Conservation (phyloP, 495 filamentous ascomycete species). For the Daldinia caldariorum region DNA sequence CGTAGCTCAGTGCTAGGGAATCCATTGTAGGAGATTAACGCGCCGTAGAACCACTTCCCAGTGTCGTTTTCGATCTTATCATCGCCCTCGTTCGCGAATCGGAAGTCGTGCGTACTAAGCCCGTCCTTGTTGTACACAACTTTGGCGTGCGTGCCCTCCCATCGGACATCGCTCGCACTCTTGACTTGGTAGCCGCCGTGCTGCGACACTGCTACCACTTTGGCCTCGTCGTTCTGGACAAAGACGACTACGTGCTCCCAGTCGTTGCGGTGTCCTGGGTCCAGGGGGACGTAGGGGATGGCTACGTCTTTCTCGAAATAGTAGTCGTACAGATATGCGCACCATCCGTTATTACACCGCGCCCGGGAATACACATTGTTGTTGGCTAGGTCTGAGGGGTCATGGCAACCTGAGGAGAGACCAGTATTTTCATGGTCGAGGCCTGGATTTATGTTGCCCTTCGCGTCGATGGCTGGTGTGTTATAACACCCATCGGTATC, state of each 20-base stretch:
- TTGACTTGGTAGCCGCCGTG: constrained; percentile 53
- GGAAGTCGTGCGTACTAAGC: constrained; percentile 53
- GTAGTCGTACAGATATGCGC: constrained; percentile 58
- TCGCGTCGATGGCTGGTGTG: constrained; percentile 54
- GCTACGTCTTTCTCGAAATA: constrained; percentile 61
- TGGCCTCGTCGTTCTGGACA: constrained; percentile 45
- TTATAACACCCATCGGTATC: constrained; percentile 61
- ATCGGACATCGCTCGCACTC: constrained; percentile 48
- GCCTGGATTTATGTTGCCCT: constrained; percentile 52
- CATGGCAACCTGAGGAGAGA: constrained; percentile 49
- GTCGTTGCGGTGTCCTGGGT: constrained; percentile 55
- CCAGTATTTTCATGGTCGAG: constrained; percentile 50
- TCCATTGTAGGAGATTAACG: constrained; percentile 54
- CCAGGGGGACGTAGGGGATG: constrained; percentile 45
- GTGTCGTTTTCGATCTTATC: constrained; percentile 55
- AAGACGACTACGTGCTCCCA: constrained; percentile 62
- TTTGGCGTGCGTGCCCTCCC: constrained; percentile 57
- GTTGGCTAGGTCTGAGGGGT: constrained; percentile 53
- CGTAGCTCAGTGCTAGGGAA: constrained; percentile 45
- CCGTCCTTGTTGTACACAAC: constrained; percentile 60
- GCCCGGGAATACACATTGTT: constrained; percentile 59
- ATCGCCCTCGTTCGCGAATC: constrained; percentile 52
- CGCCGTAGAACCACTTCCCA: constrained; percentile 53
- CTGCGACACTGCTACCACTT: constrained; percentile 52
- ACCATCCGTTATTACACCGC: constrained; percentile 59